Evolutionary conservation across 164 flowering plant genomes (phyloP).

Genomic region (Saururus chinensis): DNA sequence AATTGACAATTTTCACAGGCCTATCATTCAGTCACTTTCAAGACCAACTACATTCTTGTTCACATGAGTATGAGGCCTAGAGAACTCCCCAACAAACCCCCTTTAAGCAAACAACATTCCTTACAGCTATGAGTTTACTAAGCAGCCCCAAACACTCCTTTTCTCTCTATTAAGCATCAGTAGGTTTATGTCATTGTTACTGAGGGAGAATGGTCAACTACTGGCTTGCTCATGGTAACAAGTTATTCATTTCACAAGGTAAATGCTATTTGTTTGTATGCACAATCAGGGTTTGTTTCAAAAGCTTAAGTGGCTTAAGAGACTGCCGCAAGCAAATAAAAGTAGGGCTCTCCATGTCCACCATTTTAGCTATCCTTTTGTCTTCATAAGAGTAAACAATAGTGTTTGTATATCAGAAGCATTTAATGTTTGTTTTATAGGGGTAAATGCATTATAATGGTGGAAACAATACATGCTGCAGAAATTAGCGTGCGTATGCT

Average conservation of each 20-base stretch:
- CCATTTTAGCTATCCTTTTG: too few relatives aligned
- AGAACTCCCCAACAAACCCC: not conserved
- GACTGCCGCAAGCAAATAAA: not conserved
- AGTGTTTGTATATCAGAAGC: too few relatives aligned
- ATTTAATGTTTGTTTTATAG: too few relatives aligned
- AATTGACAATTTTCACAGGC: not conserved
- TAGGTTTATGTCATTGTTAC: constrained; percentile 3
- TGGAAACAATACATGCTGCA: too few relatives aligned
- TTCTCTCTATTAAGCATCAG: not conserved
- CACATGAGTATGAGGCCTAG: not conserved
- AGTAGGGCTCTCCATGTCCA: not conserved
- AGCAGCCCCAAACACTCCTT: not conserved
- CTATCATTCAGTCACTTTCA: not conserved
- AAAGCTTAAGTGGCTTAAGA: not conserved
- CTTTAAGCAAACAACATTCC: not conserved
- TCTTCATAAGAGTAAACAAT: too few relatives aligned
- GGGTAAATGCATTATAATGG: too few relatives aligned
- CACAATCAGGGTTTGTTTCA: not conserved
- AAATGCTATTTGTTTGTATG: not conserved
- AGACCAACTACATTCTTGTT: too few relatives aligned
- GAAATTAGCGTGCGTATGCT: too few relatives aligned
- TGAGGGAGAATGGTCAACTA: not conserved
- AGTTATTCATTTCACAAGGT: not conserved
- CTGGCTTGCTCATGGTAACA: not conserved
- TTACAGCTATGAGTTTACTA: not conserved